Percentiles rank a stretch among this genome's conserved stretches.
Evolutionary conservation across 768 basidiomycete genomes (phyloP).

Genomic region (Dioszegia crocea): DNA sequence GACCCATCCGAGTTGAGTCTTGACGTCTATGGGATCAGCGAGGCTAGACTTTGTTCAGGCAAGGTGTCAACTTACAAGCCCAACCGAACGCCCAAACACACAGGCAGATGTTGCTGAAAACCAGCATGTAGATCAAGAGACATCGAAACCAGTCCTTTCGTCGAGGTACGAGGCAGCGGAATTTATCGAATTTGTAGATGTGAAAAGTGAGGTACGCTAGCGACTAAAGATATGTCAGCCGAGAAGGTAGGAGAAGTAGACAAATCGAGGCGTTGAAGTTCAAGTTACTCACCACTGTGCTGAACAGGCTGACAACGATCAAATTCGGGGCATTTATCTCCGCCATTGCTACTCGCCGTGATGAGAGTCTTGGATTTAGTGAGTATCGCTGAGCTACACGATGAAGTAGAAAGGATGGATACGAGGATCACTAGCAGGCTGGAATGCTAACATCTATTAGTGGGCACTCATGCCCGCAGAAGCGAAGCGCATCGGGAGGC

Average conservation of each 20-base stretch:
- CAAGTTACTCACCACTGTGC: too few relatives aligned
- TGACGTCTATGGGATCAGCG: conserved; percentile 11
- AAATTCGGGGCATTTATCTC: background rate
- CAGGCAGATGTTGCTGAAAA: conserved; percentile 13
- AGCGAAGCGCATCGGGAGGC: too few relatives aligned
- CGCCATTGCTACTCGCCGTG: too few relatives aligned
- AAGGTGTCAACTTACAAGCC: conserved; percentile 9
- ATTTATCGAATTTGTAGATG: conserved; percentile 25
- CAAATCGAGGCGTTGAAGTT: too few relatives aligned
- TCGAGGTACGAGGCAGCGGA: conserved; percentile 23
- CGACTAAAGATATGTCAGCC: background rate
- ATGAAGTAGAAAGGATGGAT: too few relatives aligned
- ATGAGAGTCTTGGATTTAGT: too few relatives aligned
- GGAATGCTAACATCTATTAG: too few relatives aligned
- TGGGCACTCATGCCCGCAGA: too few relatives aligned
- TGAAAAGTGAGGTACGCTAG: conserved; percentile 19
- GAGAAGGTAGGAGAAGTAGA: background rate
- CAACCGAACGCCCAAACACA: conserved; percentile 24
- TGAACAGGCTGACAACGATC: background rate
- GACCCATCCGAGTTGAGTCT: conserved; percentile 24
- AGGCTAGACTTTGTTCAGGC: background rate
- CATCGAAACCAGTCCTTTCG: conserved; percentile 32
- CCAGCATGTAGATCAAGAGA: conserved; percentile 32
- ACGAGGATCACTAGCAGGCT: too few relatives aligned
- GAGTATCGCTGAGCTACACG: too few relatives aligned